Evolutionary conservation across 345 rosid species (phyloP).

Genomic region (Lumnitzera littorea): DNA sequence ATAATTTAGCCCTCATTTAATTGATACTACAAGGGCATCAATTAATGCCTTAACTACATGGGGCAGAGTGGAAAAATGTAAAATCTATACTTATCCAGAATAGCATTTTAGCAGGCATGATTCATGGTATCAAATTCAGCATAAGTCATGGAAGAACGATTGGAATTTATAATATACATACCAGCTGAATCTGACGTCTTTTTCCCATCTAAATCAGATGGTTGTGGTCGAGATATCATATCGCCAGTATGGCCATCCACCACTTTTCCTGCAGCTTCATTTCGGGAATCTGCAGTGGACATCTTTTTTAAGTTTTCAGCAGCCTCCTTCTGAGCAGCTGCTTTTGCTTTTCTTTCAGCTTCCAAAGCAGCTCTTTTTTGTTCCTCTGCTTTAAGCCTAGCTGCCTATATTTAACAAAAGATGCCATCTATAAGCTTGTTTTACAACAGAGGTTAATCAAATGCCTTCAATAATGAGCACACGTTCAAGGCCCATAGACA

Average conservation of each 20-base stretch:
- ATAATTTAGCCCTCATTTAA: no score
- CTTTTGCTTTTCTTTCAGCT: constrained; percentile 61
- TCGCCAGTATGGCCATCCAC: background rate
- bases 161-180: constrained; percentile 4
- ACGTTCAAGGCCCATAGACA: no score
- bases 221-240: constrained; percentile 21
- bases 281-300: constrained; percentile 22
- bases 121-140: no score
- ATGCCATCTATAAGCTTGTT: background rate
- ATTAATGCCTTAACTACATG: no score
- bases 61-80: no score
- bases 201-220: constrained; percentile 19
- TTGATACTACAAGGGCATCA: no score
- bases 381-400: constrained; percentile 72
- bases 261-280: constrained; percentile 13
- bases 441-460: background rate
- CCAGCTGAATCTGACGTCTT: constrained; percentile 29
- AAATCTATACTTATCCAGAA: no score
- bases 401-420: constrained; percentile 12
- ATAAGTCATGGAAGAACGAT: no score
- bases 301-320: constrained; percentile 28
- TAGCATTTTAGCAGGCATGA: no score
- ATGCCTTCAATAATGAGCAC: background rate
- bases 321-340: constrained; percentile 52
- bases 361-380: constrained; percentile 55